These are phyloP conservation scores for Citrus hindsii DNA, from an alignment of 345 rosid species.

Conservation along the genomic window DNA sequence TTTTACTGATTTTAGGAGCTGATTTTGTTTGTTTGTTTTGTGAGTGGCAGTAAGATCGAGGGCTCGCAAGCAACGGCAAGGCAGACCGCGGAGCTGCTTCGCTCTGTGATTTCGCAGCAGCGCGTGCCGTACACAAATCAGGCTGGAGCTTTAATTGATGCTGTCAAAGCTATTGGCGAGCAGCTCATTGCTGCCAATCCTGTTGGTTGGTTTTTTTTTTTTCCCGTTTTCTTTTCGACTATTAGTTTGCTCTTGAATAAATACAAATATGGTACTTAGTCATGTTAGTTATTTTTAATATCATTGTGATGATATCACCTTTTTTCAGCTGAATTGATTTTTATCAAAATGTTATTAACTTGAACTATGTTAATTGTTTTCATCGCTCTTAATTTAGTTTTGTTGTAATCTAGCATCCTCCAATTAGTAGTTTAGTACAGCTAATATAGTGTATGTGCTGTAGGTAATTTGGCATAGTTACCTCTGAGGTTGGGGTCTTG, in stretches of 20 bases:
- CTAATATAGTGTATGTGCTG: neutral
- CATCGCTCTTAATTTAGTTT: neutral
- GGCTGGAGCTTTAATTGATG: constrained; percentile 80
- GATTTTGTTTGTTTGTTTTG: neutral
- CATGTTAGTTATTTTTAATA: neutral
- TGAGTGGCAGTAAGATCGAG: constrained; percentile 71
- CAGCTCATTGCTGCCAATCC: constrained; percentile 87
- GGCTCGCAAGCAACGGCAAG: constrained; percentile 94
- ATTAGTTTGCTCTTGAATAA: neutral
- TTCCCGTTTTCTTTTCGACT: neutral
- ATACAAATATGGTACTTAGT: neutral
- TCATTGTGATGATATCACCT: neutral
- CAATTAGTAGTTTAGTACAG: neutral
- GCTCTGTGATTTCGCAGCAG: constrained; percentile 87
- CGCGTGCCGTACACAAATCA: constrained; percentile 79
- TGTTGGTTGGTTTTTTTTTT: constrained; percentile 49
- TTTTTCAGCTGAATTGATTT: neutral
- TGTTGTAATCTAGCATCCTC: neutral
- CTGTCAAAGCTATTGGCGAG: constrained; percentile 76
- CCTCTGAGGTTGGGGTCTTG: neutral
- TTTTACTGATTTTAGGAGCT: neutral
- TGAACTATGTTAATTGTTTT: neutral
- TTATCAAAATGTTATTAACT: neutral
- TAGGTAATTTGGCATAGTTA: neutral
- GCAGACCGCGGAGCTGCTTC: constrained; percentile 75